Evolutionary conservation across 2,329 filamentous ascomycete species (phyloP).

Genomic region (Xylariaceae sp.): DNA sequence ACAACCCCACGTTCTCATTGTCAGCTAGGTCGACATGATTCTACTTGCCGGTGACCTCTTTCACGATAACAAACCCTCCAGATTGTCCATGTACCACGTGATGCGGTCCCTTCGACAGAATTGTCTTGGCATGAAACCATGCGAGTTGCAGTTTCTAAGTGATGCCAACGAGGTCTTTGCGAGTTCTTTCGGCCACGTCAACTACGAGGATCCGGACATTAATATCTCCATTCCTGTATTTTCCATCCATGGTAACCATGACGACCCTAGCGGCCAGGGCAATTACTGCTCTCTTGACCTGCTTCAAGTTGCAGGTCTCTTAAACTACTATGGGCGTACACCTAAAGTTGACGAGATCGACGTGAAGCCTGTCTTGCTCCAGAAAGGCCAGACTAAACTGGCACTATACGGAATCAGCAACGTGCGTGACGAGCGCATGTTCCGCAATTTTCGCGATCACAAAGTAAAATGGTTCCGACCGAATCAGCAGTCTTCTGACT

Average conservation of each 20-base stretch:
- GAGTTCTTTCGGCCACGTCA: conserved; percentile 89
- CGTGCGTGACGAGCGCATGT: conserved; percentile 92
- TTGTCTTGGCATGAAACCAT: conserved; percentile 93
- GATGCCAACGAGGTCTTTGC: conserved; percentile 92
- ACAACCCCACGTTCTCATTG: too few species aligned
- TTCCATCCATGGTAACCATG: conserved; percentile 97
- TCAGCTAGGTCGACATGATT: conserved; percentile 92
- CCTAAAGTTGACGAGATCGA: conserved; percentile 93
- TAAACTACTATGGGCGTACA: conserved; percentile 95
- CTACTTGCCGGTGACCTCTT: conserved; percentile 93
- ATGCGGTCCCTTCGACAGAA: conserved; percentile 94
- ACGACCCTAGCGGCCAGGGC: conserved; percentile 96
- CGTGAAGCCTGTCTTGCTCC: conserved; percentile 87
- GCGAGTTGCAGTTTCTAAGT: conserved; percentile 91
- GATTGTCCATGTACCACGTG: conserved; percentile 95
- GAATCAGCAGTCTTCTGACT: conserved; percentile 78
- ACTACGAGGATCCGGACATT: conserved; percentile 97
- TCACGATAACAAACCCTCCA: conserved; percentile 96
- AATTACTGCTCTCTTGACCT: conserved; percentile 90
- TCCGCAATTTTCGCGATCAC: conserved; percentile 89
- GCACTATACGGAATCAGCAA: conserved; percentile 95
- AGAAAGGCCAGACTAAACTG: conserved; percentile 91
- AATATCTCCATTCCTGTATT: conserved; percentile 98
- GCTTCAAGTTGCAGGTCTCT: conserved; percentile 84
- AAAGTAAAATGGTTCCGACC: conserved; percentile 95